Conservation (phyloP, 1,284 basidiomycete species). For the Papiliotrema terrestris region DNA sequence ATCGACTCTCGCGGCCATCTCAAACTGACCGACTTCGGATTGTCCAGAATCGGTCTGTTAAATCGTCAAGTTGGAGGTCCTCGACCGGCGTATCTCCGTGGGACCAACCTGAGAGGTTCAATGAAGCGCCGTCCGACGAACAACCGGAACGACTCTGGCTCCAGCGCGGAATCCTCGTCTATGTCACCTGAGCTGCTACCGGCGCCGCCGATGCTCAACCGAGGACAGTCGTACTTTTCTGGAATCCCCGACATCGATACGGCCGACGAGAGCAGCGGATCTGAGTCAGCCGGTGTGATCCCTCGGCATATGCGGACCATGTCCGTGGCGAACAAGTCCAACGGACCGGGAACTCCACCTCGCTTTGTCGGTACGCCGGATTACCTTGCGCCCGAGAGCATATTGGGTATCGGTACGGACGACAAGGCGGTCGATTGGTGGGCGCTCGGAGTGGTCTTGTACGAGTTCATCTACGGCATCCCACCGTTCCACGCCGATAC, state of each 20-base stretch:
- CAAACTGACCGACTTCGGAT: conserved; percentile 95
- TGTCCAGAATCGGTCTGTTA: conserved; percentile 93
- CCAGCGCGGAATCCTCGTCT: conserved; percentile 53
- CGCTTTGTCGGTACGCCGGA: conserved; percentile 96
- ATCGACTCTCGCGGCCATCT: conserved; percentile 95
- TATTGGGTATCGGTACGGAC: conserved; percentile 91
- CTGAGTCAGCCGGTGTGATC: conserved; percentile 74
- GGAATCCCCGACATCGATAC: conserved; percentile 32
- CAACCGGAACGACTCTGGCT: conserved; percentile 64
- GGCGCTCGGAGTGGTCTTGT: conserved; percentile 97
- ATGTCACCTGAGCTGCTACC: conserved; percentile 48
- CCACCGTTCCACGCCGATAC: conserved; percentile 98
- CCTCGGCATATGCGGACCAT: conserved; percentile 66
- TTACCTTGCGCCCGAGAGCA: conserved; percentile 94
- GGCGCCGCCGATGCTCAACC: conserved; percentile 54
- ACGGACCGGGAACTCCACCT: conserved; percentile 57
- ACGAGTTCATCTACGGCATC: conserved; percentile 95
- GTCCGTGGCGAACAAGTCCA: conserved; percentile 53
- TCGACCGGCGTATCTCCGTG: conserved; percentile 55
- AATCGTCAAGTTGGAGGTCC: conserved; percentile 85
- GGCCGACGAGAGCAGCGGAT: conserved; percentile 80
- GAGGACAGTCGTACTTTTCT: conserved; percentile 67
- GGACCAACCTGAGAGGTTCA: conserved; percentile 38
- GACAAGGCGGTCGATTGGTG: conserved; percentile 97
- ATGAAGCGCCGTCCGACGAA: conserved; percentile 36